phyloP scores from a whole-genome alignment of 306 rosid genomes.

The Dryas alaskensis region DNA sequence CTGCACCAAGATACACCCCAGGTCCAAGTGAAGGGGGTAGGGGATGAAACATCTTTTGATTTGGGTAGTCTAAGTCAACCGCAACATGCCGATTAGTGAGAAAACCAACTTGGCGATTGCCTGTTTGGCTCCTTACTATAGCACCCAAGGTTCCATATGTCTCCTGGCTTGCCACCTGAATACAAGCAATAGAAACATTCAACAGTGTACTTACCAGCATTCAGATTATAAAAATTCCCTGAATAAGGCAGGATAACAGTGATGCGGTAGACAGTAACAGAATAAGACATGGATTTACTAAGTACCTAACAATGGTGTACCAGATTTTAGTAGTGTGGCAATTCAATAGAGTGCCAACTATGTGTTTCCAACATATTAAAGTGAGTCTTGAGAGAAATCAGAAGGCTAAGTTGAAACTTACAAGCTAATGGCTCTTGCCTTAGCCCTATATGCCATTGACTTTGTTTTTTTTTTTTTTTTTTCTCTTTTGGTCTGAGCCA shows the following conservation, averaged over 20 bases:
- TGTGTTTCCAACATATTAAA: too few relatives aligned
- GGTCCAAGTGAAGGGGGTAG: conserved; percentile 97
- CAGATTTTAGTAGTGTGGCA: not conserved
- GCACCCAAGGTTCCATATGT: conserved; percentile 99
- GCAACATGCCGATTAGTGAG: conserved; percentile 99
- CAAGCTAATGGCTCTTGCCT: not conserved
- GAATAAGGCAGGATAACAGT: not conserved
- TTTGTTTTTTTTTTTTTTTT: not conserved
- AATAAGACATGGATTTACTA: not conserved
- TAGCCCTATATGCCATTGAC: not conserved
- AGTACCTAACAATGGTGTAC: not conserved
- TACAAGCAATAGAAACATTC: conserved; percentile 15
- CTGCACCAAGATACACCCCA: conserved; percentile 99
- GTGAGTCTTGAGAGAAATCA: too few relatives aligned
- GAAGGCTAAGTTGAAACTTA: not conserved
- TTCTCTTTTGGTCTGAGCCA: too few relatives aligned
- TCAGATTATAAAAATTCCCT: not conserved
- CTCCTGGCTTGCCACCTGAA: conserved; percentile 96
- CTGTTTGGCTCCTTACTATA: conserved; percentile 93
- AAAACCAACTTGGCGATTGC: conserved; percentile 90
- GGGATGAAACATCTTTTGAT: conserved; percentile 99
- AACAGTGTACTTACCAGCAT: conserved; percentile 3
- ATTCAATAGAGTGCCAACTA: too few relatives aligned
- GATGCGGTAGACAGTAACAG: not conserved
- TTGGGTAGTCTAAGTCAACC: conserved; percentile 93